A percentile compares a stretch with the other conserved stretches of the same genome.
Conservation (phyloP, 768 basidiomycete genomes). For the Pleurotus pulmonarius region DNA sequence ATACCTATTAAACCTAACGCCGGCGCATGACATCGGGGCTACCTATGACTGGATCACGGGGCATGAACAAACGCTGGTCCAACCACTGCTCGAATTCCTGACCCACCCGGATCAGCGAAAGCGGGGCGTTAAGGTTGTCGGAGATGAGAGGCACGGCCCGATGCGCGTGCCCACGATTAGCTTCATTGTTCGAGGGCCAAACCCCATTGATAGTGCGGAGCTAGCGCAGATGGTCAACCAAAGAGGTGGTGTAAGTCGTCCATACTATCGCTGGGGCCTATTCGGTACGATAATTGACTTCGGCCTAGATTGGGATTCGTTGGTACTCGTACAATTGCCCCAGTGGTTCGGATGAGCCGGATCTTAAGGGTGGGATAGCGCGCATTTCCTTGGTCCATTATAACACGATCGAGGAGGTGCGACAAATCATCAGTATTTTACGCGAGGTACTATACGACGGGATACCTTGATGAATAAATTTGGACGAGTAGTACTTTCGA, state of each 20-base stretch:
- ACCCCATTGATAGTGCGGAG: slow-evolving; percentile 53
- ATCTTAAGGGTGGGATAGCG: slow-evolving; percentile 62
- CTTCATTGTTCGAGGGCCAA: slow-evolving; percentile 63
- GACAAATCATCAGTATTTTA: slow-evolving; percentile 51
- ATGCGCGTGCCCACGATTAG: slow-evolving; percentile 64
- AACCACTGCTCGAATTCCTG: slow-evolving; percentile 52
- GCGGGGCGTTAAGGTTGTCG: slow-evolving; percentile 66
- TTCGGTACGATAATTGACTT: not conserved
- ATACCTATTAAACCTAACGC: slow-evolving; percentile 61
- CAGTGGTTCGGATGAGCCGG: slow-evolving; percentile 24
- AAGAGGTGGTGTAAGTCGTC: slow-evolving; percentile 50
- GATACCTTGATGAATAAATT: too few relatives aligned
- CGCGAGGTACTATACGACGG: slow-evolving; percentile 39
- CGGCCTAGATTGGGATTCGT: slow-evolving; percentile 76
- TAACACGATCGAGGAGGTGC: slow-evolving; percentile 70
- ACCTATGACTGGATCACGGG: slow-evolving; percentile 53
- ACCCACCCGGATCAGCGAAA: slow-evolving; percentile 41
- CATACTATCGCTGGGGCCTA: not conserved
- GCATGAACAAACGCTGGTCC: slow-evolving; percentile 57
- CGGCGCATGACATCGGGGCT: slow-evolving; percentile 39
- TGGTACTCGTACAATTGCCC: slow-evolving; percentile 17
- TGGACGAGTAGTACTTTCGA: too few relatives aligned
- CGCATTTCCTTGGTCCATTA: slow-evolving; percentile 78
- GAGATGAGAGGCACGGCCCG: slow-evolving; percentile 41
- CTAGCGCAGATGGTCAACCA: slow-evolving; percentile 64